Conservation (phyloP, 2,329 filamentous ascomycete species). For the Paecilomyces formosus region DNA sequence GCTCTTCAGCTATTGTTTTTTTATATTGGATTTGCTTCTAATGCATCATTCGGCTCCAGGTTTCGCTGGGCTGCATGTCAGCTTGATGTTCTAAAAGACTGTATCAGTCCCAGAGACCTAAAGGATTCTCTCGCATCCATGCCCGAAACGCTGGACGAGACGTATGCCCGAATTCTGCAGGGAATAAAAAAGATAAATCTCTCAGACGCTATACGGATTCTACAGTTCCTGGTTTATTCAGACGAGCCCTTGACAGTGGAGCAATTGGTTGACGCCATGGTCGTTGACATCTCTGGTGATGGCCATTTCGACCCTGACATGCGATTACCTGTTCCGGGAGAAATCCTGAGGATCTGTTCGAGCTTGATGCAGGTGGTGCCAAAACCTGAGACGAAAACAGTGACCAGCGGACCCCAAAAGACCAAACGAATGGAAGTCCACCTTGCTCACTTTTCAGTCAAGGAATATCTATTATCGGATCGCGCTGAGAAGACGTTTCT, state of each 20-base stretch:
- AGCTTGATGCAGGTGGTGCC: conserved; percentile 8
- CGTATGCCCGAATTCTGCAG: conserved; percentile 13
- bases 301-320: conserved; percentile 3
- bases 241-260: conserved; percentile 8
- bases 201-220: conserved; percentile 7
- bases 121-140: conserved; percentile 10
- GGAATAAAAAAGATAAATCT: conserved; percentile 6
- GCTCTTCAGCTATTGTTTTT: neutral
- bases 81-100: conserved; percentile 14
- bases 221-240: conserved; percentile 12
- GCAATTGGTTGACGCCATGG: conserved; percentile 9
- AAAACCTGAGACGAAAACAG: neutral
- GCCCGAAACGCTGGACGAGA: conserved; percentile 16
- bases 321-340: conserved; percentile 5
- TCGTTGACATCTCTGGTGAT: conserved; percentile 3
- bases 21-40: neutral
- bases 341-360: conserved; percentile 12
- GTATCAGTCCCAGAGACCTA: conserved; percentile 8
- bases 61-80: conserved; percentile 21
- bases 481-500: neutral
- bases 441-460: conserved; percentile 16
- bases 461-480: conserved; percentile 13
- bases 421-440: conserved; percentile 4
- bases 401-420: neutral
- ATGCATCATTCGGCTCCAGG: conserved; percentile 5